phyloP scores from a whole-genome alignment of 2,329 filamentous ascomycete genomes.

The Metarhizium guizhouense region DNA sequence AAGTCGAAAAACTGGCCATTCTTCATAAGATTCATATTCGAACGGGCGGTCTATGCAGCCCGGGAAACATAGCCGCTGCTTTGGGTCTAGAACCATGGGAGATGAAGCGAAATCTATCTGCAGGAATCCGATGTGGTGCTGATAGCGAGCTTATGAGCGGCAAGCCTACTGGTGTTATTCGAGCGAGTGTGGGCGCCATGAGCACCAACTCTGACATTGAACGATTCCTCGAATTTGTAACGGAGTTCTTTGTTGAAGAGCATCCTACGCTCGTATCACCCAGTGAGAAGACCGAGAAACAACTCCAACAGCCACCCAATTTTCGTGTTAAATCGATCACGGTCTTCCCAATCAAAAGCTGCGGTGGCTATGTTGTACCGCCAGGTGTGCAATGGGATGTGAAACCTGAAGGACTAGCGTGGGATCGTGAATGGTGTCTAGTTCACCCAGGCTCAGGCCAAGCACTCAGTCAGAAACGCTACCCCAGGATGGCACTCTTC shows the following conservation, averaged over 20 bases:
- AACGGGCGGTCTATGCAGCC: constrained; percentile 86
- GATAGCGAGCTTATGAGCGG: constrained; percentile 75
- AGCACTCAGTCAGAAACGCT: constrained; percentile 79
- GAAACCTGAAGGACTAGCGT: constrained; percentile 71
- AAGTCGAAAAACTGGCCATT: constrained; percentile 78
- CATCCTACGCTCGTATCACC: neutral
- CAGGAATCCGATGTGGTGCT: constrained; percentile 75
- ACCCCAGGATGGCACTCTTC: constrained; percentile 81
- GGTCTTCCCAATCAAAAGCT: constrained; percentile 93
- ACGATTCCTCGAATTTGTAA: constrained; percentile 60
- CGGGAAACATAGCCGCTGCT: constrained; percentile 69
- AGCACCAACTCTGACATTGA: constrained; percentile 69
- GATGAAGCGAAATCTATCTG: constrained; percentile 74
- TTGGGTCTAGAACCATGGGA: constrained; percentile 72
- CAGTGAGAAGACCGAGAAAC: neutral
- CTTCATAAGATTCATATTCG: constrained; percentile 75
- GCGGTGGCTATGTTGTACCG: constrained; percentile 68
- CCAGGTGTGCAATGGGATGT: constrained; percentile 61
- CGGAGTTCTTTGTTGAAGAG: constrained; percentile 51
- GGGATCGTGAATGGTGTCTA: constrained; percentile 96
- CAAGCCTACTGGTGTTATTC: constrained; percentile 80
- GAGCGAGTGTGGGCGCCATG: constrained; percentile 85
- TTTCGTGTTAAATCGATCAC: constrained; percentile 51
- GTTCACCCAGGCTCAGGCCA: constrained; percentile 78
- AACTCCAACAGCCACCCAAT: neutral